Base-by-base conservation (phyloP, 2,329 filamentous ascomycete species). In the Alternaria sp. region DNA sequence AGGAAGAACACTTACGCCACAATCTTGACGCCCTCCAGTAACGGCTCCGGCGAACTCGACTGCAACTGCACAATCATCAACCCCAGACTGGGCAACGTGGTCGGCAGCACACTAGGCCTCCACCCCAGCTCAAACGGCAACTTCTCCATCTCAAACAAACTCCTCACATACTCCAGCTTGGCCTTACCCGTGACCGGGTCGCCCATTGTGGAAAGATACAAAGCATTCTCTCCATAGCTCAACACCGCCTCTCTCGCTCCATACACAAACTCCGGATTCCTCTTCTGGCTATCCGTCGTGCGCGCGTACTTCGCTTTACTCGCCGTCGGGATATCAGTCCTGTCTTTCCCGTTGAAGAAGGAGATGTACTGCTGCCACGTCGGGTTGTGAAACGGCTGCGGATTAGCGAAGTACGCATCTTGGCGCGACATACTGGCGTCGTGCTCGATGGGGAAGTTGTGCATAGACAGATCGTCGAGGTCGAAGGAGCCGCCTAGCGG, bases 371-470 rank as follows among this genome's bases (percentile, higher is more conserved):
- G 66, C 19, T 65, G 49, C 66, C 65, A 71, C 5, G 57, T 66
- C 0, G 54, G 56, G 4, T 59, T 17, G 26, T 49, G 23, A 7
- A 71, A 71, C 0, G 57, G 49, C 25, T 61, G 56, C 3, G 43
- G 36, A n/a, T 65, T 65, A 4, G 32, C 32, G 4, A 36, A 36
- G 15, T 36, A 36, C 1, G 67, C 69, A 6, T 70, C 69, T 23
- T 59, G 63, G 6, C 69, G 66, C 4, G 67, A 70, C 9, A 71
- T 66, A 12, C 55, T 61, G 6, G 67, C 69, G 56, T 71, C 69
- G 52, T 71, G 69, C 47, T 71, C 69, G 44, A 69, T 71, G 36
- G 69, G 67, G 46, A 69, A 69, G 45, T 71, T 71, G 51, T 71
- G 68, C 59, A 50, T 45, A 45, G 56, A 57, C 4, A 71, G 21